Evolutionary conservation across 177 flowering plant species (phyloP).

Genomic region (Vitis hybrid): DNA sequence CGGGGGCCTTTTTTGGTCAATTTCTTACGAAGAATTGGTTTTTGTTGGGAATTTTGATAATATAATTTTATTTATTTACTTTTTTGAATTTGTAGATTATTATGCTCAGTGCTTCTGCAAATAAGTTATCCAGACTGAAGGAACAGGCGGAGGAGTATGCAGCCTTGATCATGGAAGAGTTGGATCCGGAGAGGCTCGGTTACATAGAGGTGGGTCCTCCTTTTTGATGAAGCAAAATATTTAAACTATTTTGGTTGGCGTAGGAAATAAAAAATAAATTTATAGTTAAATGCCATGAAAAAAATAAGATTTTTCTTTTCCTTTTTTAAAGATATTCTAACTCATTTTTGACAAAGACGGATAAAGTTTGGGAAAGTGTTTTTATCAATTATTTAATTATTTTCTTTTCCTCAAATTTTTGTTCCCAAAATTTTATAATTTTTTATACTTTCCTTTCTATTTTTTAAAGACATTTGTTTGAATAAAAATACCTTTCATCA

Average conservation of each 20-base stretch:
- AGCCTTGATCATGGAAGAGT: constrained; percentile 96
- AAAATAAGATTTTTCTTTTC: no score
- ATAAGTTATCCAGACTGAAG: constrained; percentile 84
- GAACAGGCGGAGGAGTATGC: constrained; percentile 99
- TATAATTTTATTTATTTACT: not conserved
- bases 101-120: constrained; percentile 94
- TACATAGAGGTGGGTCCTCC: constrained; percentile 83
- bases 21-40: not conserved
- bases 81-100: constrained; percentile 55
- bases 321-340: no score
- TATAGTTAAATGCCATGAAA: no score
- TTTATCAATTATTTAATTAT: no score
- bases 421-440: no score
- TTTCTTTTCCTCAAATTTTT: no score
- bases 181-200: constrained; percentile 95
- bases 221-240: not conserved
- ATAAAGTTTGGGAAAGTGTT: no score
- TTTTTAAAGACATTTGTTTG: no score
- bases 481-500: no score
- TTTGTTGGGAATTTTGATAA: not conserved
- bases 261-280: no score
- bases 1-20: constrained; percentile 29
- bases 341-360: no score
- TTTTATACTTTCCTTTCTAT: no score
- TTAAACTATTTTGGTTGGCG: not conserved